Evolutionary conservation across 306 rosid genomes (phyloP).

Genomic region (Sicyos edulis): DNA sequence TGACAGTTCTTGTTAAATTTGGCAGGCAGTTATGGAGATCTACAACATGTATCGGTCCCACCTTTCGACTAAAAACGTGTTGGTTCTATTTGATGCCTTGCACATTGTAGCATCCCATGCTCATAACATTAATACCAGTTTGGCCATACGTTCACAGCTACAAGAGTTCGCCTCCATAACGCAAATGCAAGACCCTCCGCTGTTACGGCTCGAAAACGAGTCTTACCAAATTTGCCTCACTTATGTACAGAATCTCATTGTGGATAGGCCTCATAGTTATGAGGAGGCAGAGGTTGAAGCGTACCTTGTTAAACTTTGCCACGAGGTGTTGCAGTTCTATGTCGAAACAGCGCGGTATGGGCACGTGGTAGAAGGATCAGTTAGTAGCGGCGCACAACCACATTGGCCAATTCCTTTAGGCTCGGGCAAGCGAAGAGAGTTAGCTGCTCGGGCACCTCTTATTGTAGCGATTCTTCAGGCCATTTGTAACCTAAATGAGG

Average conservation of each 20-base stretch:
- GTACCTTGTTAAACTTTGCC: constrained; percentile 60
- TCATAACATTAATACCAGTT: constrained; percentile 54
- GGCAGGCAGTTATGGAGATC: constrained; percentile 92
- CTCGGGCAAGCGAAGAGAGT: constrained; percentile 75
- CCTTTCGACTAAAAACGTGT: constrained; percentile 54
- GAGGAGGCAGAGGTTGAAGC: constrained; percentile 66
- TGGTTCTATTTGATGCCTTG: constrained; percentile 64
- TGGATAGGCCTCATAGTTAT: constrained; percentile 58
- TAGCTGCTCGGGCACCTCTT: constrained; percentile 87
- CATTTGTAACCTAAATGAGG: constrained; percentile 61
- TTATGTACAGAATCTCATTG: constrained; percentile 66
- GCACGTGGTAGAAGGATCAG: constrained; percentile 45
- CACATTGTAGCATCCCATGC: constrained; percentile 75
- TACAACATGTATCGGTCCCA: constrained; percentile 65
- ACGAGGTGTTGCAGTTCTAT: constrained; percentile 67
- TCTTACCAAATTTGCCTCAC: constrained; percentile 90
- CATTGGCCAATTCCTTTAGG: constrained; percentile 83
- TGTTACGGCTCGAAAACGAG: constrained; percentile 92
- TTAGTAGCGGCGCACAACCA: constrained; percentile 30
- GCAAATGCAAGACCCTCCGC: constrained; percentile 98
- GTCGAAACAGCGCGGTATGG: constrained; percentile 53
- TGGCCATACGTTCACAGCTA: constrained; percentile 62
- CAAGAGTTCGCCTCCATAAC: constrained; percentile 83
- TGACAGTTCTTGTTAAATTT: constrained; percentile 29
- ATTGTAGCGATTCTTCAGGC: constrained; percentile 86